Conservation (phyloP, 768 basidiomycete genomes). For the Tricholoma saponaceum region DNA sequence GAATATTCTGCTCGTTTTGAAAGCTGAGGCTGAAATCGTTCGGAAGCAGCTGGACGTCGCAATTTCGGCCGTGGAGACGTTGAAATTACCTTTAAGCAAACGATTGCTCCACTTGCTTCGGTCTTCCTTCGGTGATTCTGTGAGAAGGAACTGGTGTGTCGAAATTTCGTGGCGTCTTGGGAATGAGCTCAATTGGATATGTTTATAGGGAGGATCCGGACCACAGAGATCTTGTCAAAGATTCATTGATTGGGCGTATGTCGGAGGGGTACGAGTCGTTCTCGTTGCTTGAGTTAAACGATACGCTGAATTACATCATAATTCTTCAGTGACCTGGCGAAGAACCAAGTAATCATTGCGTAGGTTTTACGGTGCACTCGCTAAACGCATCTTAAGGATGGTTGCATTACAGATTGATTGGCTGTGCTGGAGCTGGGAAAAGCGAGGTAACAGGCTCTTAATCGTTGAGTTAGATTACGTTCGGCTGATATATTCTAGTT, state of each 20-base stretch:
- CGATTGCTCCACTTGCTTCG: background rate
- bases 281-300: background rate
- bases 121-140: background rate
- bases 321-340: background rate
- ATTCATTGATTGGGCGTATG: background rate
- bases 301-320: background rate
- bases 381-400: background rate
- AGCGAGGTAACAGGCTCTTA: constrained; percentile 12
- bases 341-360: background rate
- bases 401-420: constrained; percentile 14
- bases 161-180: background rate
- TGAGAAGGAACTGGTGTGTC: background rate
- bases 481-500: constrained; percentile 20
- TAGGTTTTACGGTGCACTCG: background rate
- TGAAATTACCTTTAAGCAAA: background rate
- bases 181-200: background rate
- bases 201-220: background rate
- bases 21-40: background rate
- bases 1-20: background rate
- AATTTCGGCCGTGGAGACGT: background rate
- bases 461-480: background rate
- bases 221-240: background rate
- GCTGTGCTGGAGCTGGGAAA: constrained; percentile 17
- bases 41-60: background rate
- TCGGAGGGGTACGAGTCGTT: background rate